These are phyloP conservation scores for Claviceps sorghi DNA, from an alignment of 2,329 filamentous ascomycete genomes.

Conservation along the genomic window DNA sequence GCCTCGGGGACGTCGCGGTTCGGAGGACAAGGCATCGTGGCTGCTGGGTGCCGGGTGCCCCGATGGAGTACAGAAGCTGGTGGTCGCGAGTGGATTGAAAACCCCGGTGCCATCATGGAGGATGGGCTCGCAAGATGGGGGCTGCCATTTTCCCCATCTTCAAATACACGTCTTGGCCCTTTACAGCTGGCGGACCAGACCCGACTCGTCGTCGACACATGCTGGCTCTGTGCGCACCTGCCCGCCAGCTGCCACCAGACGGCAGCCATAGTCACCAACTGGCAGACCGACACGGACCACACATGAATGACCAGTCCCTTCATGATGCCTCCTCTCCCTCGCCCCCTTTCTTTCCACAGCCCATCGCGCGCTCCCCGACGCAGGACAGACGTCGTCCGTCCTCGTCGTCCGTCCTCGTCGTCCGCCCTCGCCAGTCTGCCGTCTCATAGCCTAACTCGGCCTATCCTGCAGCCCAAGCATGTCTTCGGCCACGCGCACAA, in stretches of 20 bases:
- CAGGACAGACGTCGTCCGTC: too few relatives aligned
- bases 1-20: not conserved
- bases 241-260: not conserved
- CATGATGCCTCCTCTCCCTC: too few relatives aligned
- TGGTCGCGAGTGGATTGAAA: not conserved
- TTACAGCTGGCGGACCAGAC: not conserved
- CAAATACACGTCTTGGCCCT: too few relatives aligned
- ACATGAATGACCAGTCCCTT: too few relatives aligned
- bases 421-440: too few relatives aligned
- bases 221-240: not conserved
- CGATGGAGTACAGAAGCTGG: not conserved
- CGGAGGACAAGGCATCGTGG: slow-evolving; percentile 7
- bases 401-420: too few relatives aligned
- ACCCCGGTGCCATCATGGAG: not conserved
- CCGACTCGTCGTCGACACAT: not conserved
- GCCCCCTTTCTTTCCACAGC: too few relatives aligned
- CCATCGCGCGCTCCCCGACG: too few relatives aligned
- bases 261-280: not conserved
- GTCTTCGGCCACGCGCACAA: slow-evolving; percentile 51
- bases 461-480: slow-evolving; percentile 20
- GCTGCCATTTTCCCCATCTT: too few relatives aligned
- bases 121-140: not conserved
- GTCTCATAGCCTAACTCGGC: not conserved
- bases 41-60: not conserved
- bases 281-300: too few relatives aligned